Percentiles rank a stretch among this genome's conserved stretches.
These are phyloP conservation scores for Dentipellis fragilis DNA, from an alignment of 768 basidiomycete species.

Conservation along the genomic window DNA sequence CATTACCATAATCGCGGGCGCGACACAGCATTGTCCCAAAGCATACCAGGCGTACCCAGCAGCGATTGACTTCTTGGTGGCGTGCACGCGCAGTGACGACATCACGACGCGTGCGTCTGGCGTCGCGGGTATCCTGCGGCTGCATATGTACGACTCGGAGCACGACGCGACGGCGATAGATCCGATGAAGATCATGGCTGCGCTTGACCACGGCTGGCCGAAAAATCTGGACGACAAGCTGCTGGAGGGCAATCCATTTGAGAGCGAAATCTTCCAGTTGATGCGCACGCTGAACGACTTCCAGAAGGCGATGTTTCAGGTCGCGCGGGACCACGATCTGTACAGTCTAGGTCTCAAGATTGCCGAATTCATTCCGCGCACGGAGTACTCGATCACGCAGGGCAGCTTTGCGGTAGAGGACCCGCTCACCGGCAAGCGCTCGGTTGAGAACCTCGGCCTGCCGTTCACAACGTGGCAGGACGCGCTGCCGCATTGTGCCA, in stretches of 20 bases:
- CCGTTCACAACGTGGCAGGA: slow-evolving; percentile 54
- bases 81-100: slow-evolving; percentile 45
- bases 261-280: slow-evolving; percentile 38
- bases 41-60: slow-evolving; percentile 35
- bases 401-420: slow-evolving; percentile 41
- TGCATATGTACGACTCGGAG: slow-evolving; percentile 34
- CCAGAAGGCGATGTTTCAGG: slow-evolving; percentile 43
- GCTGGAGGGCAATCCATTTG: slow-evolving; percentile 34
- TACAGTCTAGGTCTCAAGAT: slow-evolving; percentile 40
- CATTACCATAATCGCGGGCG: slow-evolving; percentile 32
- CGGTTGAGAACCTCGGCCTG: slow-evolving; percentile 36
- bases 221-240: slow-evolving; percentile 35
- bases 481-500: slow-evolving; percentile 48
- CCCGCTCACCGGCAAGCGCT: slow-evolving; percentile 29
- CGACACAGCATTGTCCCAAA: slow-evolving; percentile 33
- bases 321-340: slow-evolving; percentile 37
- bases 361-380: slow-evolving; percentile 39
- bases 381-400: slow-evolving; percentile 54
- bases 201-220: slow-evolving; percentile 34
- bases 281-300: slow-evolving; percentile 32
- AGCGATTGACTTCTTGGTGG: slow-evolving; percentile 41
- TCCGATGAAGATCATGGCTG: slow-evolving; percentile 34
- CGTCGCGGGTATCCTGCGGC: slow-evolving; percentile 42
- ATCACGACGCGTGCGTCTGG: slow-evolving; percentile 41
- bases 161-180: slow-evolving; percentile 37